These are phyloP conservation scores for Singerocomus inundabilis DNA, from an alignment of 1,284 basidiomycete genomes.

Conservation along the genomic window DNA sequence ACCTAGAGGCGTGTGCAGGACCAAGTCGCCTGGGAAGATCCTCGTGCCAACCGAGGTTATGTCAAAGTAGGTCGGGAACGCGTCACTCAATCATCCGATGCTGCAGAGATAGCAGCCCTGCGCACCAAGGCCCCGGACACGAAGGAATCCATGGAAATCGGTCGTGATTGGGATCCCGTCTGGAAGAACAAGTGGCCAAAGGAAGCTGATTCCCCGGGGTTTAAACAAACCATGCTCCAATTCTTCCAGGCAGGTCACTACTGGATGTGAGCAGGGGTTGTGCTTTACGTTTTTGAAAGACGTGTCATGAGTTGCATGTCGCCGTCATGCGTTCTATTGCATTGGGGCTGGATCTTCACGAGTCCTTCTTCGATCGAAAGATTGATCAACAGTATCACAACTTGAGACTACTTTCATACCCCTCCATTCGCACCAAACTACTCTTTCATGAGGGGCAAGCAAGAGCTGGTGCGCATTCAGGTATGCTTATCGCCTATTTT, in stretches of 20 bases:
- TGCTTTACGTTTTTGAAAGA: slow-evolving; percentile 37
- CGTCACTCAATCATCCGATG: slow-evolving; percentile 70
- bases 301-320: slow-evolving; percentile 72
- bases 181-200: slow-evolving; percentile 82
- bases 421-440: slow-evolving; percentile 59
- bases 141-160: slow-evolving; percentile 87
- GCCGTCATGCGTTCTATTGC: slow-evolving; percentile 81
- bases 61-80: slow-evolving; percentile 78
- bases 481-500: slow-evolving; percentile 32
- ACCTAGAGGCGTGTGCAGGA: slow-evolving; percentile 36
- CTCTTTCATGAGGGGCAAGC: slow-evolving; percentile 66
- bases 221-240: slow-evolving; percentile 68
- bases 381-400: slow-evolving; percentile 78
- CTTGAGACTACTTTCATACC: slow-evolving; percentile 73
- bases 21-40: slow-evolving; percentile 74
- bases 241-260: slow-evolving; percentile 60
- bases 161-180: slow-evolving; percentile 70
- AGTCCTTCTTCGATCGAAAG: slow-evolving; percentile 71
- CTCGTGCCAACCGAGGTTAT: slow-evolving; percentile 81
- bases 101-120: slow-evolving; percentile 70
- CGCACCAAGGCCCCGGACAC: slow-evolving; percentile 72
- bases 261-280: not conserved
- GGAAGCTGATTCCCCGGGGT: slow-evolving; percentile 59
- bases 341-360: slow-evolving; percentile 69
- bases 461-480: slow-evolving; percentile 79